Evolutionary conservation across 108 stramenopile genomes (phyloP), one percentile per base, ranked within the genome.

Genomic region (Cyclotella choctawhatcheeana): DNA sequence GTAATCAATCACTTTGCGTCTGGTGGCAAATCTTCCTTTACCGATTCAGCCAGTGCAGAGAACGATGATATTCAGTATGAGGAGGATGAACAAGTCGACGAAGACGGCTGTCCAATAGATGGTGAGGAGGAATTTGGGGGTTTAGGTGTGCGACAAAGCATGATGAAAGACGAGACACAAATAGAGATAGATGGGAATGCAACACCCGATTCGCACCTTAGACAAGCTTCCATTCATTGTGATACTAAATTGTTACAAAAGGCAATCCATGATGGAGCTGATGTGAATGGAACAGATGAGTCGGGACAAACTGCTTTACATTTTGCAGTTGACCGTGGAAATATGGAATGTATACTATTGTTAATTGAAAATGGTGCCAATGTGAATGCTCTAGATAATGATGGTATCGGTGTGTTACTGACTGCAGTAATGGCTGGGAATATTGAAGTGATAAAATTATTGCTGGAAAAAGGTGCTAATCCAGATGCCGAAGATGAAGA

Each of bases 301-400:
- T 64, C 65, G 26, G 92, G 92, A 10, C 89, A 90, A 73, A 88
- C 89, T 5, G 88, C 90, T 0, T 64, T 95, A 16, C 94, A 95
- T 74, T 73, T 92, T 62, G 86, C 88, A 8, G 89, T 90, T 2
- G 94, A 95, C 69, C 75, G 77, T 17, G 90, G 89, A 16, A 67
- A 74, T 48, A 21, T 84, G 2, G 89, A 91, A 14, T 86, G 83
- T 45, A 33, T 93, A 16, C 58, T 67, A 64, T n/a, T 82, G 24
- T 64, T 95, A 25, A 51, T 93, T 10, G 20, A 87, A 40, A 68
- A 74, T 18, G 89, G 89, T 2, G 94, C 92, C 0, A 67, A 89
- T 83, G 77, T 87, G 18, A 84, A 93, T 54, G 82, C 88, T 20
- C 44, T 73, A 24, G 94, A 95, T 70, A 30, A 72, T 18, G 89